Base-by-base conservation (phyloP, 805 yeast genomes). In the Candida tammaniensis region DNA sequence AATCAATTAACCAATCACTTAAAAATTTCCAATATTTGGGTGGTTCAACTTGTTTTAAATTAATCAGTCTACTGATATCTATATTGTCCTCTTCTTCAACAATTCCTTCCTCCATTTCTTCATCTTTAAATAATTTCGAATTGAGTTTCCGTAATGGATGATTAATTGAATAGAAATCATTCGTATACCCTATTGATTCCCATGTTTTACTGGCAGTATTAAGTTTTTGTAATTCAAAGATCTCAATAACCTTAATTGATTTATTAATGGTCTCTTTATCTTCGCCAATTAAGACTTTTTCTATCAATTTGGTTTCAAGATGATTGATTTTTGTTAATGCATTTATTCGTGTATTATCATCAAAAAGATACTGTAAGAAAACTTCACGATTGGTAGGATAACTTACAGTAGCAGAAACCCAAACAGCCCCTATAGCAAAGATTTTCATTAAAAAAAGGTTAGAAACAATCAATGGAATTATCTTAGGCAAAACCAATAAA, bases 1-100 rank as follows among this genome's bases (percentile, higher is more conserved):
- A 64, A 55, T 86, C 95, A 30, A 85, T 50, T 7, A 57, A 59
- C 96, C 96, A 86, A 9, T 71, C 68, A 13, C 52, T 54, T 5
- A 50, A 31, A 43, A 78, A 83, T 34, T 59, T 66, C 84, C 86
- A 82, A 30, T 74, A 73, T 21, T 47, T 44, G 1, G 89, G 89
- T 4, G 86, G 78, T 32, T 61, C 57, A 13, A 83, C 64, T 15
- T 61, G 60, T 5, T 59, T 57, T 4, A 44, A 15, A 11, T 10
- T 34, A 7, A 23, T 14, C 7, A 23, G 33, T 20, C 48, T 25
- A 20, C 17, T 28, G 21, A 41, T 44, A 4, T 35, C 29, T 4
- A 41, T 41, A 11, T 40, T 33, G 14, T 43, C 49, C 35, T 47
- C 48, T n/a, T 41, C 33, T 27, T 47, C 48, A 17, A 36, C 17